Evolutionary conservation across 345 rosid species (phyloP), one percentile per base, ranked within the genome.

Genomic region (Clarkia xantiana): DNA sequence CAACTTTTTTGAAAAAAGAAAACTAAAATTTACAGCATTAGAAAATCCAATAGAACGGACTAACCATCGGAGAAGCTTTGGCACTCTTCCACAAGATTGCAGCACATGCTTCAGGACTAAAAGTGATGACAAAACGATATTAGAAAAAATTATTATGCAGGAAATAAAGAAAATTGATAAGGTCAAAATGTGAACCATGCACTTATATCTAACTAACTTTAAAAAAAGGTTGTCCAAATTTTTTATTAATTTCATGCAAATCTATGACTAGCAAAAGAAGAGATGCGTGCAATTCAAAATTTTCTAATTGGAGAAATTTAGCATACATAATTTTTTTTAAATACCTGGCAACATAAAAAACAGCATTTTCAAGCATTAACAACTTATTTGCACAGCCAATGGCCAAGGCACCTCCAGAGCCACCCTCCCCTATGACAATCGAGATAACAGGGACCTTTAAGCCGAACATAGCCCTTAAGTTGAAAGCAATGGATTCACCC

Each of bases 401-500:
- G 60, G 98, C 98, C 65, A 91, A 61, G 62, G 96, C 98, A 67
- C 98, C 98, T 49, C 98, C 98, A 78, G 96, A 86, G 56, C 98
- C 98, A 75, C 98, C 98, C 73, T 91, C 98, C 49, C 94, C 96
- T 40, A 86, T 84, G 64, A 91, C 94, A 58, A 91, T 84, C 22
- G 98, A 81, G 64, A 91, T 54, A 56, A 91, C 70, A 3, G 98
- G 98, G 44, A 91, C 98, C 78, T 84, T 91, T 40, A 91, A 72
- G 63, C 94, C 93, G 25, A 91, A 91, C 96, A 91, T 91, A 40
- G 89, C 75, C 78, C 93, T 81, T 68, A 91, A 74, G 65, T 86
- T 91, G 56, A 75, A 75, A 61, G 98, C 96, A 67, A 91, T 86
- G n/a, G 98, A 96, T 80, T 91, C 98, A 55, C 94, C 98, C 98